Base-by-base conservation (phyloP, 768 basidiomycete species). In the Suillus plorans region DNA sequence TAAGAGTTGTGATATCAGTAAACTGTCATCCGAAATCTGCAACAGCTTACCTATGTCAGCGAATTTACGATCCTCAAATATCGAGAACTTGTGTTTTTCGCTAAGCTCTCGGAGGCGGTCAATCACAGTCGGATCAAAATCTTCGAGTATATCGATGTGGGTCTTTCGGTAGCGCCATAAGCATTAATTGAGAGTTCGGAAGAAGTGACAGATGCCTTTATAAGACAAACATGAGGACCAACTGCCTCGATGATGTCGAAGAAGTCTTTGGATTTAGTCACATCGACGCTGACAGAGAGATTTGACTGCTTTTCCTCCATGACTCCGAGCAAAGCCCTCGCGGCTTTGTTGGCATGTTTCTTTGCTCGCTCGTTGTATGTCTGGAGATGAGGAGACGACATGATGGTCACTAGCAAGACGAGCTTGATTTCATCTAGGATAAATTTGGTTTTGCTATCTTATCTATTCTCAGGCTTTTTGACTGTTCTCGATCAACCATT, bases 61-160 rank as follows among this genome's bases (percentile, higher is more conserved):
- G 71, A 99, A 99, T 77, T 99, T 99, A 68, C 97, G 84, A 80
- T 99, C 97, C 80, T 99, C 97, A 70, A 99, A 99, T 70, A 98
- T 95, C 61, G 97, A 76, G 79, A 99, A 99, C 72, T 97, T 94
- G 67, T 97, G 88, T 74, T 91, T 89, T 55, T 77, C 72, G 72
- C 90, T 89, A 8, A 99, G 85, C 42, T 82, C 81, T 65, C 87
- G 83, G 49, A 99, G 82, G 52, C 83, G 81, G 49, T 86, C 80
- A 63, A 96, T 86, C 55, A 98, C 77, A 8, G 83, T 84, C 12
- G 80, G 76, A 53, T 95, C 87, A 75, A 95, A 99, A 78, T 99
- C 95, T 69, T 95, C 90, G 63, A 99, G 83, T 69, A 99, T 91
- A 76, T 99, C 97, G 68, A 98, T 85, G 73, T 99, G 97, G 0